Evolutionary conservation across 2,329 filamentous ascomycete species (phyloP).

Genomic region (Calonectria hawksworthii): DNA sequence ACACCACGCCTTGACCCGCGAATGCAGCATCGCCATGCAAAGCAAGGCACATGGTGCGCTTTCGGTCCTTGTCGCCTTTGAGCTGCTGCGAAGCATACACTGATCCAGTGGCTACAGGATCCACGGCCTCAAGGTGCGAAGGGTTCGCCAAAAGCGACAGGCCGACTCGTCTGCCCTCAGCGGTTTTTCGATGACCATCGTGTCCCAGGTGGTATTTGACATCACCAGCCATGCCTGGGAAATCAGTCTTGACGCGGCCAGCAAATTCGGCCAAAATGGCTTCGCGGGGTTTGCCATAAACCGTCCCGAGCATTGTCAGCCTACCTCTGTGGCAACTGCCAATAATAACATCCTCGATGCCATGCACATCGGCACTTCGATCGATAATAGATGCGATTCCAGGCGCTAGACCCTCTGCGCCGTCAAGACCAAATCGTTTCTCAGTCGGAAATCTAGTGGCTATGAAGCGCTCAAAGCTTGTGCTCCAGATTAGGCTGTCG

Average conservation of each 20-base stretch:
- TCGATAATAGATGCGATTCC: conserved; percentile 99
- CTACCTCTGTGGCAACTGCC: conserved; percentile 99
- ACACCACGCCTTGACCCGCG: conserved; percentile 95
- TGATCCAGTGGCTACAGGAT: conserved; percentile 96
- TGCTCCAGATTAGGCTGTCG: conserved; percentile 96
- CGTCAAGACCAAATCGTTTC: conserved; percentile 98
- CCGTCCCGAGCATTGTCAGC: conserved; percentile 96
- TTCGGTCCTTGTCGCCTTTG: conserved; percentile 88
- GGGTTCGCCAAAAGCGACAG: conserved; percentile 97
- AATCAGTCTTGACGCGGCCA: conserved; percentile 85
- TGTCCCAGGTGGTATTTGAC: conserved; percentile 99
- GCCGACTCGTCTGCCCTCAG: conserved; percentile 96
- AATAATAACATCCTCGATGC: conserved; percentile 98
- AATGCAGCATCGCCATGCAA: conserved; percentile 98
- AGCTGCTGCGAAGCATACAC: conserved; percentile 97
- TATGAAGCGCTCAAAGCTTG: conserved; percentile 94
- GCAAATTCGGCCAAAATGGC: conserved; percentile 99
- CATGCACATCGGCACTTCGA: conserved; percentile 91
- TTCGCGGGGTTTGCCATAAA: conserved; percentile 98
- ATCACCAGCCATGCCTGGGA: conserved; percentile 91
- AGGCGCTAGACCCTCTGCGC: conserved; percentile 94
- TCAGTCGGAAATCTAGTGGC: conserved; percentile 98
- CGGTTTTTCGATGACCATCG: conserved; percentile 98
- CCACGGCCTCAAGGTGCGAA: conserved; percentile 96
- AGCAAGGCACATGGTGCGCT: conserved; percentile 91